These are phyloP conservation scores for Cryphonectria radicalis DNA, from an alignment of 2,329 filamentous ascomycete genomes.

Conservation along the genomic window DNA sequence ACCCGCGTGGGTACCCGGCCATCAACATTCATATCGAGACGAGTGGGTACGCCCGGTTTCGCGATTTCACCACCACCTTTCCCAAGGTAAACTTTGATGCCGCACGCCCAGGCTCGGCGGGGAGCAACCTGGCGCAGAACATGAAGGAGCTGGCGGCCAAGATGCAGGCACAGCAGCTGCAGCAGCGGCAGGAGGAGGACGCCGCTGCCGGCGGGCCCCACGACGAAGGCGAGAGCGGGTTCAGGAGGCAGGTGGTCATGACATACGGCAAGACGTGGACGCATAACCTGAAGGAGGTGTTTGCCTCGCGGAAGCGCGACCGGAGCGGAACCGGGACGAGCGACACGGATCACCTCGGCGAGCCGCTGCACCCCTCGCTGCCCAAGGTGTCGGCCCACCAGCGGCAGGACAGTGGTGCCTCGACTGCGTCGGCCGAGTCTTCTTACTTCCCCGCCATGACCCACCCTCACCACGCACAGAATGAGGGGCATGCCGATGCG, in stretches of 20 bases:
- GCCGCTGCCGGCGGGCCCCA: conserved; percentile 26
- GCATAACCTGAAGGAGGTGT: conserved; percentile 50
- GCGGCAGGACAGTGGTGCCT: conserved; percentile 34
- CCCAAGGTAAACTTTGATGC: conserved; percentile 40
- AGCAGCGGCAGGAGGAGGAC: conserved; percentile 19
- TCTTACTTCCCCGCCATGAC: conserved; percentile 22
- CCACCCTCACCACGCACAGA: background rate
- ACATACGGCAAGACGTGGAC: conserved; percentile 56
- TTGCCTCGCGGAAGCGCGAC: conserved; percentile 40
- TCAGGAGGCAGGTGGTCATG: conserved; percentile 63
- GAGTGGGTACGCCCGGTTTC: conserved; percentile 62
- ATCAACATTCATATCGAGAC: conserved; percentile 59
- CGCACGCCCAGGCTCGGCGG: conserved; percentile 27
- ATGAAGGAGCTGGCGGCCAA: conserved; percentile 28
- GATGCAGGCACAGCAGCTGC: conserved; percentile 20
- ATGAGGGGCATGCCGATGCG: background rate
- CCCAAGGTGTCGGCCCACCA: conserved; percentile 33
- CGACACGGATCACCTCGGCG: conserved; percentile 29
- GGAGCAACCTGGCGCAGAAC: conserved; percentile 30
- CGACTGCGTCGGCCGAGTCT: conserved; percentile 12
- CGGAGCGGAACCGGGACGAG: conserved; percentile 34
- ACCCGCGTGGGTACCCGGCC: conserved; percentile 40
- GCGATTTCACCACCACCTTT: conserved; percentile 48
- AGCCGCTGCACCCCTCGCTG: conserved; percentile 30
- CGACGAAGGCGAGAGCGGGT: conserved; percentile 40